Percentiles rank a stretch among this genome's conserved stretches.
phyloP scores from a whole-genome alignment of 352 stramenopile species.

The Pythium brassicae region DNA sequence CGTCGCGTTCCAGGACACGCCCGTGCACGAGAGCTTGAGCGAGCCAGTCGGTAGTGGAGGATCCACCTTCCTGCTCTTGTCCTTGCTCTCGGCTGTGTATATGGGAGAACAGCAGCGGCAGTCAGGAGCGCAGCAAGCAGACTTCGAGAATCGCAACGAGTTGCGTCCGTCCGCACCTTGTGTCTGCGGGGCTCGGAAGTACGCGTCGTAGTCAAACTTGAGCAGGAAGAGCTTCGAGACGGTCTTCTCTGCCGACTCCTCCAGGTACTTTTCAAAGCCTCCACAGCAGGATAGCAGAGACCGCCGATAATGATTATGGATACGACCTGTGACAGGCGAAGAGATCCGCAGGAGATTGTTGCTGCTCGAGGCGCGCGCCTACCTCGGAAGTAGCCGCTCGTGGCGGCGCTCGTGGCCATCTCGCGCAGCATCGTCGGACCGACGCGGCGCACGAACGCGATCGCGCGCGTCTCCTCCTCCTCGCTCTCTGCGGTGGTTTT shows the following conservation, averaged over 20 bases:
- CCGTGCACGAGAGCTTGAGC: constrained; percentile 74
- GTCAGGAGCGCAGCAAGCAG: background rate
- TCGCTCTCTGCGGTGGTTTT: constrained; percentile 22
- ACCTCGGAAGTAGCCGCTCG: constrained; percentile 47
- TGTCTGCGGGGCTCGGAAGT: constrained; percentile 45
- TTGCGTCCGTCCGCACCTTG: constrained; percentile 3
- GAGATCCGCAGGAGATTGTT: background rate
- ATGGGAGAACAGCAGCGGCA: background rate
- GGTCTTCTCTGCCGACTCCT: constrained; percentile 63
- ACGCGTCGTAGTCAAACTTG: constrained; percentile 67
- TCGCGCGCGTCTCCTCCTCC: constrained; percentile 25
- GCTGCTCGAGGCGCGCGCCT: background rate
- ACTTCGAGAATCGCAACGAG: background rate
- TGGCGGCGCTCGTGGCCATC: constrained; percentile 38
- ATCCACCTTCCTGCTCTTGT: constrained; percentile 15
- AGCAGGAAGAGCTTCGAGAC: constrained; percentile 58
- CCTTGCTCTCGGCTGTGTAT: background rate
- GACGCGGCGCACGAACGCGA: constrained; percentile 36
- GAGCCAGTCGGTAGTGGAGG: constrained; percentile 14
- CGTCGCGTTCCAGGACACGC: constrained; percentile 84
- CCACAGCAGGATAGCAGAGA: background rate
- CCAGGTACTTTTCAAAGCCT: constrained; percentile 56
- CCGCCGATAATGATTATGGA: background rate
- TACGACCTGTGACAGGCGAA: background rate
- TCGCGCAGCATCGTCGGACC: constrained; percentile 56